Percentiles rank a stretch among this genome's conserved stretches.
Conservation (phyloP, 306 rosid genomes). For the Ammopiptanthus mongolicus region DNA sequence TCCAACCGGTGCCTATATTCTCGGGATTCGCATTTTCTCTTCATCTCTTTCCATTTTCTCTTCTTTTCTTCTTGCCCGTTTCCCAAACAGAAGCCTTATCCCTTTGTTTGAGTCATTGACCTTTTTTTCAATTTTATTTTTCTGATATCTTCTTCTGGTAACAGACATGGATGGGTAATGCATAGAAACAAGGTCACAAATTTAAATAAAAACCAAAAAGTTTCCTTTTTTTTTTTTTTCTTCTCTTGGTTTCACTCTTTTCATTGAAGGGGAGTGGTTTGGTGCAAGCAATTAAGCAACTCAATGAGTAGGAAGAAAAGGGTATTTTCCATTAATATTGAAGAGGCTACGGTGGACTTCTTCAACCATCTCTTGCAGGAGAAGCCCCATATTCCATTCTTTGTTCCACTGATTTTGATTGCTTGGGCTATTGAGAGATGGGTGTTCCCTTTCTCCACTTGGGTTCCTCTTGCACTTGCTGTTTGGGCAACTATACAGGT, state of each 20-base stretch:
- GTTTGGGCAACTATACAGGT: constrained; percentile 93
- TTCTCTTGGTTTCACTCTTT: neutral
- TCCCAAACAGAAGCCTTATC: neutral
- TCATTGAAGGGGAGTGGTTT: neutral
- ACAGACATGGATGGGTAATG: neutral
- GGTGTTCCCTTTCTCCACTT: constrained; percentile 75
- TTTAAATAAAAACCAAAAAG: neutral
- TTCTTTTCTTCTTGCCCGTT: no score
- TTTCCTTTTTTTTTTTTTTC: neutral
- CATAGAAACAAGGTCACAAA: neutral
- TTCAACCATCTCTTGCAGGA: constrained; percentile 41
- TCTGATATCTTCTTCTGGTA: neutral
- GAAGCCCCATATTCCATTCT: constrained; percentile 51
- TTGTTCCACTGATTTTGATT: constrained; percentile 60
- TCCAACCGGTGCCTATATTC: neutral
- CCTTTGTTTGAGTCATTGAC: constrained; percentile 8
- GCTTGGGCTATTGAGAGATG: constrained; percentile 85
- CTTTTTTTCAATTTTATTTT: neutral
- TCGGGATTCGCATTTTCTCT: neutral
- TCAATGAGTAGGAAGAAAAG: constrained; percentile 46
- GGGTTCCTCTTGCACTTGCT: constrained; percentile 76
- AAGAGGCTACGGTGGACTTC: constrained; percentile 49
- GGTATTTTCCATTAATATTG: constrained; percentile 30
- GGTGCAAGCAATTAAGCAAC: constrained; percentile 14
- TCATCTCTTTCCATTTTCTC: neutral